phyloP scores from a whole-genome alignment of 2,329 filamentous ascomycete species.

The Metarhizium humberi region DNA sequence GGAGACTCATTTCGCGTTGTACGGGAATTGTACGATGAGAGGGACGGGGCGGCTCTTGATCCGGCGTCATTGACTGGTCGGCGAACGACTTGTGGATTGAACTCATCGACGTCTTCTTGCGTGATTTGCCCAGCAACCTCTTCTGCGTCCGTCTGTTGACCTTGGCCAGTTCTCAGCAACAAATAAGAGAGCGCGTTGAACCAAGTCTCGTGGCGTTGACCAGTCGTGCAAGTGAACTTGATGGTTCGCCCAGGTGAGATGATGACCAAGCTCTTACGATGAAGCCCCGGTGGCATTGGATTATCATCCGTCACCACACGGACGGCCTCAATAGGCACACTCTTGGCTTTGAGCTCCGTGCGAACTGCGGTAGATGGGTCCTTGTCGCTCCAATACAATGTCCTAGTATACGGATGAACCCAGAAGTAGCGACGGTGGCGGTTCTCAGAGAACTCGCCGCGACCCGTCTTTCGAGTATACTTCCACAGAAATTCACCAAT shows the following conservation, averaged over 20 bases:
- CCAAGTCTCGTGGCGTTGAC: conserved; percentile 95
- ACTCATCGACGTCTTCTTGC: conserved; percentile 62
- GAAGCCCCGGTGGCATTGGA: conserved; percentile 85
- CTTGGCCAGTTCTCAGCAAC: conserved; percentile 63
- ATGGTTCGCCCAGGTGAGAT: conserved; percentile 80
- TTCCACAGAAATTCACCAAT: conserved; percentile 99
- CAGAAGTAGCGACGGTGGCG: conserved; percentile 95
- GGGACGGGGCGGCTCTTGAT: conserved; percentile 50
- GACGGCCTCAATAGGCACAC: conserved; percentile 86
- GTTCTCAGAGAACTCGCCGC: conserved; percentile 78
- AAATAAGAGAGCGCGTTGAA: conserved; percentile 95
- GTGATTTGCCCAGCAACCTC: conserved; percentile 49
- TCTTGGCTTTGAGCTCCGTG: conserved; percentile 71
- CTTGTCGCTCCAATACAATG: conserved; percentile 90
- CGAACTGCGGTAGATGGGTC: conserved; percentile 77
- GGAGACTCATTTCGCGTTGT: conserved; percentile 59
- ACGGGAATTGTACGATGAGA: conserved; percentile 74
- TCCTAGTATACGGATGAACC: conserved; percentile 96
- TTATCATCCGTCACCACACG: conserved; percentile 91
- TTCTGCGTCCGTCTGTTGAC: conserved; percentile 52
- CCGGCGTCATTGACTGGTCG: conserved; percentile 27
- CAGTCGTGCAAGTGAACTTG: conserved; percentile 90
- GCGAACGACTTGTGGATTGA: conserved; percentile 57
- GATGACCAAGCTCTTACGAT: conserved; percentile 87
- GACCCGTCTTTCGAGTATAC: conserved; percentile 91